phyloP scores from a whole-genome alignment of 495 filamentous ascomycete genomes.

The Cercophora newfieldiana region DNA sequence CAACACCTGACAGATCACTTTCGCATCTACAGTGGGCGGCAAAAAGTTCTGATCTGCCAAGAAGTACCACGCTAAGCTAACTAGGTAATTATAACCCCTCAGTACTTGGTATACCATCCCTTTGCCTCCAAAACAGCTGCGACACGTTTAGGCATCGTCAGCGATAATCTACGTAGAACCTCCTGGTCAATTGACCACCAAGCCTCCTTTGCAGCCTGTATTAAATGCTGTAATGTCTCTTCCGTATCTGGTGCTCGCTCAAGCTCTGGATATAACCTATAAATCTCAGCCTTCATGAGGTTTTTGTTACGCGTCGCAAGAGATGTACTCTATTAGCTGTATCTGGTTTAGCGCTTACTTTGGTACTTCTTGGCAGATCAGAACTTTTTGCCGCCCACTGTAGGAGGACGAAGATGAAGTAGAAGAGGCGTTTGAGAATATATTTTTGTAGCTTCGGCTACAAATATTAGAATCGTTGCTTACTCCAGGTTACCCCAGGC shows the following conservation, averaged over 20 bases:
- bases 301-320: too few species aligned
- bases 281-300: conserved; percentile 1
- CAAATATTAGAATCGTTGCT: too few species aligned
- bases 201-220: not conserved
- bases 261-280: not conserved
- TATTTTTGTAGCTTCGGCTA: too few species aligned
- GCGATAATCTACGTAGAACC: not conserved
- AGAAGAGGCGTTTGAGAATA: too few species aligned
- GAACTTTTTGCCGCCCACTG: too few species aligned
- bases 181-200: not conserved
- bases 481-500: too few species aligned
- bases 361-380: too few species aligned
- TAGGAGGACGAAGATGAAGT: too few species aligned
- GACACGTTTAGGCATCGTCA: conserved; percentile 1
- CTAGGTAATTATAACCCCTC: not conserved
- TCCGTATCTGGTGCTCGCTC: not conserved
- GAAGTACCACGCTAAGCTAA: not conserved
- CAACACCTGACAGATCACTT: too few species aligned
- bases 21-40: not conserved
- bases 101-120: conserved; percentile 1
- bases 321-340: too few species aligned
- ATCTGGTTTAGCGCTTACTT: too few species aligned
- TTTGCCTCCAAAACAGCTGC: not conserved
- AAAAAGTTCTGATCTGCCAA: not conserved
- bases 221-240: conserved; percentile 1